A percentile compares a stretch with the other conserved stretches of the same genome.
Evolutionary conservation across 768 basidiomycete species (phyloP).

Genomic region (Agaricus blazei): DNA sequence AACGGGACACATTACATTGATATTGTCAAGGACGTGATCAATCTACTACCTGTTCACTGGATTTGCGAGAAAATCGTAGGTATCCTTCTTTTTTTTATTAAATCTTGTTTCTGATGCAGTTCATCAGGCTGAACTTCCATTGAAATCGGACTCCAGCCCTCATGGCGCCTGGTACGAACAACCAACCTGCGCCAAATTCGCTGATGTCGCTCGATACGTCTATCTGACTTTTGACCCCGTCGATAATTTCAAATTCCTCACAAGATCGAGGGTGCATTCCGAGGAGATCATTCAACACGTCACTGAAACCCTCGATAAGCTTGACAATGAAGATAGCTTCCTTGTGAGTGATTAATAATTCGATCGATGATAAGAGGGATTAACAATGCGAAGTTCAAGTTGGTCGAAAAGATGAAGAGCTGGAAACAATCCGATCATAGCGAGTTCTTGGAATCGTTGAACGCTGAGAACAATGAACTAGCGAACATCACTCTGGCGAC

Average conservation of each 20-base stretch:
- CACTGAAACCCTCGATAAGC: slow-evolving; percentile 24
- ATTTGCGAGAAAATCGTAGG: slow-evolving; percentile 53
- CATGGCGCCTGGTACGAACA: slow-evolving; percentile 32
- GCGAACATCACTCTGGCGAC: slow-evolving; percentile 33
- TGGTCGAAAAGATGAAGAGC: not conserved
- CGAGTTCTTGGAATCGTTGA: slow-evolving; percentile 27
- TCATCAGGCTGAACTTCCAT: slow-evolving; percentile 38
- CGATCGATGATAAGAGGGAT: too few relatives aligned
- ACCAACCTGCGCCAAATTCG: slow-evolving; percentile 35
- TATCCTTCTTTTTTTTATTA: slow-evolving; percentile 6
- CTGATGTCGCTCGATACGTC: slow-evolving; percentile 45
- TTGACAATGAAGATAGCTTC: slow-evolving; percentile 12
- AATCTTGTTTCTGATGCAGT: slow-evolving; percentile 1
- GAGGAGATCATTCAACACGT: slow-evolving; percentile 23
- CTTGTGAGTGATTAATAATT: not conserved
- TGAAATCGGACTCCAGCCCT: slow-evolving; percentile 28
- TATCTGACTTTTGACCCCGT: slow-evolving; percentile 38
- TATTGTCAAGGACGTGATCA: slow-evolving; percentile 64
- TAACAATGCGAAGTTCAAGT: too few relatives aligned
- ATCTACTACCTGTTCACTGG: slow-evolving; percentile 58
- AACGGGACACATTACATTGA: slow-evolving; percentile 36
- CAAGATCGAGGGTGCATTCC: slow-evolving; percentile 30
- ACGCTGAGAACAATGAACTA: slow-evolving; percentile 14
- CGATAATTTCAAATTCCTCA: slow-evolving; percentile 43
- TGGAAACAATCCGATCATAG: slow-evolving; percentile 15